Percentiles rank a stretch among this genome's conserved stretches.
phyloP scores from a whole-genome alignment of 805 yeast species.

The Wickerhamomyces ciferrii region DNA sequence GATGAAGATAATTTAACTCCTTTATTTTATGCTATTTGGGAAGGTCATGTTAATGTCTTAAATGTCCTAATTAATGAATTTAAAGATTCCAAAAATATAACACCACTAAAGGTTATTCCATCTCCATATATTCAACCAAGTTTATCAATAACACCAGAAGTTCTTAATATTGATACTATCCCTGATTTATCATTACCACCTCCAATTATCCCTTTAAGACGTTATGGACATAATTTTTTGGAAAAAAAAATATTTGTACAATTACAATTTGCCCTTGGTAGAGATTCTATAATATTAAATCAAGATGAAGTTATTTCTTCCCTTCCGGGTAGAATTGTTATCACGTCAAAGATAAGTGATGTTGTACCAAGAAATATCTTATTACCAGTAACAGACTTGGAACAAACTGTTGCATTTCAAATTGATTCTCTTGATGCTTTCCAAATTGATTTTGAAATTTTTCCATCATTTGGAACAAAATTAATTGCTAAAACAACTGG shows the following conservation, averaged over 20 bases:
- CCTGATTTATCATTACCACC: slow-evolving; percentile 94
- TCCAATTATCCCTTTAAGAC: slow-evolving; percentile 87
- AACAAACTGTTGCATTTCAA: slow-evolving; percentile 72
- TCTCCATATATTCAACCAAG: slow-evolving; percentile 12
- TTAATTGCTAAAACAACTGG: slow-evolving; percentile 87
- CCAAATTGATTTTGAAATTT: slow-evolving; percentile 80
- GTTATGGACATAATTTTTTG: slow-evolving; percentile 93
- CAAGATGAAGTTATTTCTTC: slow-evolving; percentile 38
- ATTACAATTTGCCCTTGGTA: slow-evolving; percentile 52
- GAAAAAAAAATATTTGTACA: slow-evolving; percentile 87
- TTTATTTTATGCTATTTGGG: slow-evolving; percentile 86
- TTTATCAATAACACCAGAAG: slow-evolving; percentile 21
- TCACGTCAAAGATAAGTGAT: slow-evolving; percentile 71
- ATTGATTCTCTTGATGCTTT: slow-evolving; percentile 73
- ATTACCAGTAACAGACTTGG: slow-evolving; percentile 59
- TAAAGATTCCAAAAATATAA: slow-evolving; percentile 11
- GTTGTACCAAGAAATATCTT: slow-evolving; percentile 84
- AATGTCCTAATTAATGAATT: slow-evolving; percentile 51
- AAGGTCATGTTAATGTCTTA: slow-evolving; percentile 82
- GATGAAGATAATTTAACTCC: slow-evolving; percentile 84
- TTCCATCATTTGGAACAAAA: slow-evolving; percentile 92
- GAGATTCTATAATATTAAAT: slow-evolving; percentile 38
- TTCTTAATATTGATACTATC: slow-evolving; percentile 56
- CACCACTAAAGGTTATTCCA: slow-evolving; percentile 12
- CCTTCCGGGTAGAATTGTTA: slow-evolving; percentile 77